phyloP scores from a whole-genome alignment of 805 yeast genomes.

The Tetrapisispora phaffii region DNA sequence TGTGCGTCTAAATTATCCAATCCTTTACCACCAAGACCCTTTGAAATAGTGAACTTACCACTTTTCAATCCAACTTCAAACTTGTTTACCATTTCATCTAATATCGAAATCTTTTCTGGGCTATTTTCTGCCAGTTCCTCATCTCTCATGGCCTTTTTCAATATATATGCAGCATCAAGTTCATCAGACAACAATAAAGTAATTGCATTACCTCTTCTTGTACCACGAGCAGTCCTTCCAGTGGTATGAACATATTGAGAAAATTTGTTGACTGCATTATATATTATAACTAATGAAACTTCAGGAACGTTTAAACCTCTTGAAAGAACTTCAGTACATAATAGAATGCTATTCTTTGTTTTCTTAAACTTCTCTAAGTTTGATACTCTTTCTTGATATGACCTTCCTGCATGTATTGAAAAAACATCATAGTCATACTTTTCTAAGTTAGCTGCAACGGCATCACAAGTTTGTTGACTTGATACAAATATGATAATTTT shows the following conservation, averaged over 20 bases:
- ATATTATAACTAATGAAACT: slow-evolving; percentile 70
- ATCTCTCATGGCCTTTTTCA: slow-evolving; percentile 40
- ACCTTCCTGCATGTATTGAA: slow-evolving; percentile 87
- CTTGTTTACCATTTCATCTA: slow-evolving; percentile 38
- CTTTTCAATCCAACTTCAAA: slow-evolving; percentile 53
- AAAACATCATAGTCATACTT: slow-evolving; percentile 46
- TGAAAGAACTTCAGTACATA: slow-evolving; percentile 93
- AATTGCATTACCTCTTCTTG: slow-evolving; percentile 61
- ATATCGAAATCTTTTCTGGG: slow-evolving; percentile 36
- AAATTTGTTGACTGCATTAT: slow-evolving; percentile 73
- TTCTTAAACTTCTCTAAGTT: slow-evolving; percentile 61
- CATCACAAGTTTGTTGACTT: slow-evolving; percentile 79
- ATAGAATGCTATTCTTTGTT: slow-evolving; percentile 51
- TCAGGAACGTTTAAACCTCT: slow-evolving; percentile 91
- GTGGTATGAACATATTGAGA: slow-evolving; percentile 96
- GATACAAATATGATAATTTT: slow-evolving; percentile 79
- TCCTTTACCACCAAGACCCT: slow-evolving; percentile 93
- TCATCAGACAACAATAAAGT: slow-evolving; percentile 60
- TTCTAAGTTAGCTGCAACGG: slow-evolving; percentile 40
- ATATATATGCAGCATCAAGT: slow-evolving; percentile 54
- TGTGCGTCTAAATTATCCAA: slow-evolving; percentile 61
- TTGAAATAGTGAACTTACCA: slow-evolving; percentile 55
- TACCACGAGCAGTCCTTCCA: slow-evolving; percentile 94
- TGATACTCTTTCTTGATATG: slow-evolving; percentile 68
- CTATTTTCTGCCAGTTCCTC: slow-evolving; percentile 31